Evolutionary conservation across 495 filamentous ascomycete genomes (phyloP).

Genomic region (Tuber calosporum): DNA sequence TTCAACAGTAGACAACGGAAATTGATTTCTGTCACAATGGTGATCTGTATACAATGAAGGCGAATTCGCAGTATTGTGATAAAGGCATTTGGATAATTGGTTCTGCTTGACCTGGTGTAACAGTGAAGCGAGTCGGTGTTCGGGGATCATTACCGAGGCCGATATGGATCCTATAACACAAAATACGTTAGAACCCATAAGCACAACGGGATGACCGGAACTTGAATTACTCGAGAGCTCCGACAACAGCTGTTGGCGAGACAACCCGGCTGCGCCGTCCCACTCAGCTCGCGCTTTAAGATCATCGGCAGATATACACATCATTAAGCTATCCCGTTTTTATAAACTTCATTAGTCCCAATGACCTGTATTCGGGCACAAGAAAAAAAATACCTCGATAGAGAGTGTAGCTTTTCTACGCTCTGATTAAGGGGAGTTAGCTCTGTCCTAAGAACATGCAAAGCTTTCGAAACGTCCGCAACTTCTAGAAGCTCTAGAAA

Average conservation of each 20-base stretch:
- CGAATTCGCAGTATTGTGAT: constrained; percentile 71
- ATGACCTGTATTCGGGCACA: constrained; percentile 8
- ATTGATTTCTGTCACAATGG: constrained; percentile 68
- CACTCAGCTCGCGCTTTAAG: constrained; percentile 73
- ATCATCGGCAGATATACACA: constrained; percentile 74
- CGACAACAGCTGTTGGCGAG: constrained; percentile 67
- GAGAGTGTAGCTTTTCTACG: constrained; percentile 63
- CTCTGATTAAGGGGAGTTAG: constrained; percentile 82
- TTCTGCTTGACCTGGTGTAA: constrained; percentile 71
- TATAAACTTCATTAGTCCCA: constrained; percentile 9
- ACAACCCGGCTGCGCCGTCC: constrained; percentile 75
- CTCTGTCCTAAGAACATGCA: constrained; percentile 76
- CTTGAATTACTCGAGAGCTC: constrained; percentile 65
- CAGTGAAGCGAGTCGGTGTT: constrained; percentile 80
- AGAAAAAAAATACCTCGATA: constrained; percentile 60
- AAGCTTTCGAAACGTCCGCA: constrained; percentile 61
- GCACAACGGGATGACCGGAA: background rate
- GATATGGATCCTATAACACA: constrained; percentile 69
- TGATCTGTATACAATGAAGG: constrained; percentile 89
- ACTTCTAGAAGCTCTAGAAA: constrained; percentile 84
- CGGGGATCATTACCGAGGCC: constrained; percentile 95
- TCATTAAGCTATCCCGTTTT: constrained; percentile 58
- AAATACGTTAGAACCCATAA: constrained; percentile 23
- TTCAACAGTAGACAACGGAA: constrained; percentile 60
- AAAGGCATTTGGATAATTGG: constrained; percentile 77